Evolutionary conservation across 148 eudicot species (phyloP).

Genomic region (Fagopyrum tataricum): DNA sequence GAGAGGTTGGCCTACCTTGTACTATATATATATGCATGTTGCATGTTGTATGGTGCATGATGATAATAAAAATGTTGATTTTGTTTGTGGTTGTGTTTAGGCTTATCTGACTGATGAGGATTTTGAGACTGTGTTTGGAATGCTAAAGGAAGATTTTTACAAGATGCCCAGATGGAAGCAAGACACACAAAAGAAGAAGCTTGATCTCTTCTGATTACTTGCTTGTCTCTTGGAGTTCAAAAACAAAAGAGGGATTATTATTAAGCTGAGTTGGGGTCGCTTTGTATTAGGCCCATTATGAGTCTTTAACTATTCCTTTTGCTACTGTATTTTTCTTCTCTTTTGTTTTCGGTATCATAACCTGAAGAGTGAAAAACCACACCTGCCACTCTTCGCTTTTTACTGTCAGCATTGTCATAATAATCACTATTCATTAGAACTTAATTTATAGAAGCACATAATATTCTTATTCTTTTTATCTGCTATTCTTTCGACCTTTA

Average conservation of each 20-base stretch:
- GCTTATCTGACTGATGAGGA: slow-evolving; percentile 90
- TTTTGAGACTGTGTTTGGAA: slow-evolving; percentile 57
- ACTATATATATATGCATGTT: too few relatives aligned
- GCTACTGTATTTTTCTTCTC: not conserved
- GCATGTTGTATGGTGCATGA: too few relatives aligned
- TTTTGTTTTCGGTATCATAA: not conserved
- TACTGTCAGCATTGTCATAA: not conserved
- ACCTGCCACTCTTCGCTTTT: not conserved
- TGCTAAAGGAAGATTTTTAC: slow-evolving; percentile 70
- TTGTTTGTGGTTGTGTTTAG: slow-evolving; percentile 21
- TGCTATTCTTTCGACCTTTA: too few relatives aligned
- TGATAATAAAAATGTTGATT: not conserved
- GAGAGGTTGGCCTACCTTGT: slow-evolving; percentile 59
- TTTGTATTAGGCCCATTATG: not conserved
- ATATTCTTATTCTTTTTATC: too few relatives aligned
- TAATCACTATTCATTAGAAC: not conserved
- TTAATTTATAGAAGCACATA: too few relatives aligned
- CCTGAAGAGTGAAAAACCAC: not conserved
- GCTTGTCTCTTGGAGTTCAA: not conserved
- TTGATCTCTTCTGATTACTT: slow-evolving; percentile 60
- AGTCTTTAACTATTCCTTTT: not conserved
- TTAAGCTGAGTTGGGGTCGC: not conserved
- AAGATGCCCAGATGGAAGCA: slow-evolving; percentile 97
- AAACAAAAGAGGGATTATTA: not conserved
- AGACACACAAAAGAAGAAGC: slow-evolving; percentile 82